Evolutionary conservation across 1,139 yeast species (phyloP), one percentile per base, ranked within the genome.

Genomic region (Candida buenavistaensis): DNA sequence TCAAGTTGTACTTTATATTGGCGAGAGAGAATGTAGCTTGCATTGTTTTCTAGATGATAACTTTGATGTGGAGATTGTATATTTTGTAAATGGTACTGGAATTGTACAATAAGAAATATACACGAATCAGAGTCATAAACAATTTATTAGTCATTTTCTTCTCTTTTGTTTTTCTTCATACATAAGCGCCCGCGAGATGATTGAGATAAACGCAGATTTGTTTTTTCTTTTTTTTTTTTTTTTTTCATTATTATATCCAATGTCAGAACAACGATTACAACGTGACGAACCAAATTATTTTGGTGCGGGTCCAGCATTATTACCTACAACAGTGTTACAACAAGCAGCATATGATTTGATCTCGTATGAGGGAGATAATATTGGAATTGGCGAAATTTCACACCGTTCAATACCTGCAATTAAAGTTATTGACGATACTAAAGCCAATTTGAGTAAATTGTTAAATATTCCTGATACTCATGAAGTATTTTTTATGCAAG

Each of bases 281-380:
- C 79, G 94, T 66, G 81, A 72, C 58, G 82, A 80, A 51, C 90
- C 95, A 36, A 72, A 80, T 56, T 87, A 92, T 57, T 92, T 88
- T 54, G 98, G 97, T 38, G 97, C 98, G 16, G 98, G 98, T 9
- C 98, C 98, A 30, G 98, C 98, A 2, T 73, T 82, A 38, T 72
- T 92, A 33, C 97, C 97, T 17, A 80, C 92, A 3, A 58, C 64
- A 6, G 97, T 89, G 3, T 73, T 92, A 35, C 83, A 87, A 58
- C 83, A 86, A 62, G 96, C 97, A 2, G 95, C 97, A 1, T 58
- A 61, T 25, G 97, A 92, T 57, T 69, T 92, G 47, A 59, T 92
- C 43, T 75, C 80, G 48, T 92, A 78, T 59, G 68, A 82, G 38
- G 72, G 68, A 28, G 66, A 71, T 26, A 92, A 89, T 26, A 71